Evolutionary conservation across 306 rosid genomes (phyloP).

Genomic region (Malus sylvestris): DNA sequence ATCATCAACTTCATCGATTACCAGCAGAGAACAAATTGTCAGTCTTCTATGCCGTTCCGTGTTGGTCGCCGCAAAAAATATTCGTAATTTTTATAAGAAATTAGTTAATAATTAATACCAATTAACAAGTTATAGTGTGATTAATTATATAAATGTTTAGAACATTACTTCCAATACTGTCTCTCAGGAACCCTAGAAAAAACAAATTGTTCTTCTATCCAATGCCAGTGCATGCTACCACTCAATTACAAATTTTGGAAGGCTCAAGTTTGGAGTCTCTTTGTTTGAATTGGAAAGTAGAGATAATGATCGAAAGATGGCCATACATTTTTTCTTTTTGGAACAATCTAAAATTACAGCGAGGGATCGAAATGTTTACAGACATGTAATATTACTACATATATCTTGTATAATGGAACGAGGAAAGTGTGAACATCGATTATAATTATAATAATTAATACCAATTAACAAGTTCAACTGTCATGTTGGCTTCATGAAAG

Average conservation of each 20-base stretch:
- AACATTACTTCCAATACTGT: conserved; percentile 48
- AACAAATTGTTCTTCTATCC: conserved; percentile 9
- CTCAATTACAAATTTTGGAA: not conserved
- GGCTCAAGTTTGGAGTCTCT: not conserved
- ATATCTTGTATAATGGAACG: too few relatives aligned
- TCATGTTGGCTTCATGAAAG: not conserved
- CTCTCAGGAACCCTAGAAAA: conserved; percentile 53
- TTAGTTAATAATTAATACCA: not conserved
- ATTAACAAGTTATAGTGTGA: not conserved
- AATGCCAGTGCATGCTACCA: not conserved
- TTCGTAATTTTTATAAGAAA: conserved; percentile 2
- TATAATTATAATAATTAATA: too few relatives aligned
- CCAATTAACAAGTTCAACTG: not conserved
- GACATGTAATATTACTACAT: too few relatives aligned
- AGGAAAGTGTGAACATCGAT: not conserved
- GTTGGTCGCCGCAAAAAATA: conserved; percentile 31
- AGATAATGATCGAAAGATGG: not conserved
- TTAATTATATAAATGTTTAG: not conserved
- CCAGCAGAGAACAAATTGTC: conserved; percentile 34
- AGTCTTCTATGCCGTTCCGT: conserved; percentile 43
- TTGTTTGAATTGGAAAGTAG: conserved; percentile 30
- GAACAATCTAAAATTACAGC: not conserved
- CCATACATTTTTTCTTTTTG: not conserved
- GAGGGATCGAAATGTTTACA: too few relatives aligned
- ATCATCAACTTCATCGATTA: conserved; percentile 17